Base-by-base conservation (phyloP, 225 moss, liverwort and hornwort genomes). In the Thuidium tamariscinum region DNA sequence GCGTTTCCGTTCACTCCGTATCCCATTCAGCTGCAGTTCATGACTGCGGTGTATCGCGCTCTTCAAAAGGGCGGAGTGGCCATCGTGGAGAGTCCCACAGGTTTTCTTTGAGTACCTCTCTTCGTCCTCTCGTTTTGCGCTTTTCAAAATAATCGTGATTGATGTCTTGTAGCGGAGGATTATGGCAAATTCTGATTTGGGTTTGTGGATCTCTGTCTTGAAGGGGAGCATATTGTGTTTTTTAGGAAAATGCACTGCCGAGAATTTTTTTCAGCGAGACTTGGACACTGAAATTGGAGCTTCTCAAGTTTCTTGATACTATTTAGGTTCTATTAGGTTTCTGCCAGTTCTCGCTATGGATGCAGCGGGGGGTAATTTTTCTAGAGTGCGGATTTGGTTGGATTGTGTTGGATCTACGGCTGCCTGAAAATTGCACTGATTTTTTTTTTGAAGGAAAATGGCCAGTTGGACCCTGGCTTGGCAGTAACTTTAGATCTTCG, bases 71-170 rank as follows among this genome's bases (percentile, higher is more conserved):
- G 98, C 3, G 97, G 97, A 23, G 95, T 99, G 27, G 96, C 96
- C 86, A 93, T 97, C 84, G 95, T 97, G 42, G 98, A 99, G 89
- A 99, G 98, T 77, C 97, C 98, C 14, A 99, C 98, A 90, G 97
- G 97, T 92, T 39, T 81, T 23, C 46, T 56, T 13, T 49, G n/a
- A 7, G 8, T 72, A 41, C 30, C 83, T 83, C 70, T 64, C 80
- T 78, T 67, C 36, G 22, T 29, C 74, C 60, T 26, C 51, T 83
- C 60, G 52, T n/a, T n/a, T 29, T 39, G 16, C 32, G 55, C 61
- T 23, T 81, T n/a, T 10, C 27, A 39, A 16, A 34, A 51, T 6
- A 34, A 79, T 37, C 13, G 29, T 26, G 13, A 68, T 19, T 36
- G 41, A 17, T 56, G n/a, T 61, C 48, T 70, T 68, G 21, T 11